phyloP scores from a whole-genome alignment of 371 early-diverging fungal species.

The Phascolomyces articulosus region DNA sequence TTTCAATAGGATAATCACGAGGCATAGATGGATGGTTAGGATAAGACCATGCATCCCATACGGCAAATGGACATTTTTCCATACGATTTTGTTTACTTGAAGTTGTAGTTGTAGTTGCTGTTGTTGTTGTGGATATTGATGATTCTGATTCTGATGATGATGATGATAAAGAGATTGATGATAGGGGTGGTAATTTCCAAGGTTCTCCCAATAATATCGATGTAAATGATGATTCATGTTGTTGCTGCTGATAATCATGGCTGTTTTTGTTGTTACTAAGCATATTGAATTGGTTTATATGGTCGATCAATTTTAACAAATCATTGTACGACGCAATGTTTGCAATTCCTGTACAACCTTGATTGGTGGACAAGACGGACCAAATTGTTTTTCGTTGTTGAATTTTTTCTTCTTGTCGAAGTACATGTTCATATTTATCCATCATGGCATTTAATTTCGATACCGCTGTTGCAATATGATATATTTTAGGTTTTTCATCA shows the following conservation, averaged over 20 bases:
- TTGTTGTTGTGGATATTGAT: no score
- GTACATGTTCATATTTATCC: slow-evolving; percentile 18
- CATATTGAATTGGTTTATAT: background rate
- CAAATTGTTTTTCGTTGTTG: background rate
- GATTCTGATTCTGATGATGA: no score
- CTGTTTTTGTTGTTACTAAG: background rate
- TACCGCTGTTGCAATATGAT: slow-evolving; percentile 39
- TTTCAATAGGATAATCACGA: slow-evolving; percentile 42
- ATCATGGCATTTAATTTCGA: slow-evolving; percentile 43
- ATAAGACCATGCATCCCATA: slow-evolving; percentile 40
- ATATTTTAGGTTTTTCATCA: slow-evolving; percentile 42
- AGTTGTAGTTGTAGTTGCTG: no score
- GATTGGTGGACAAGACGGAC: background rate
- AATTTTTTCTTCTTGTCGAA: background rate
- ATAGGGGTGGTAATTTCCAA: no score
- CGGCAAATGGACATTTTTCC: slow-evolving; percentile 19
- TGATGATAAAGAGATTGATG: no score
- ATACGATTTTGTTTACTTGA: slow-evolving; percentile 18
- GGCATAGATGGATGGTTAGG: slow-evolving; percentile 28
- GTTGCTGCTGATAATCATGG: background rate
- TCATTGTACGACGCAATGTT: background rate
- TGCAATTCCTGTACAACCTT: background rate
- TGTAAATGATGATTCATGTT: no score
- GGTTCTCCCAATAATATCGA: slow-evolving; percentile 25
- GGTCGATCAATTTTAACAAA: background rate